Evolutionary conservation across 2,329 filamentous ascomycete species (phyloP).

Genomic region (Metarhizium robertsii): DNA sequence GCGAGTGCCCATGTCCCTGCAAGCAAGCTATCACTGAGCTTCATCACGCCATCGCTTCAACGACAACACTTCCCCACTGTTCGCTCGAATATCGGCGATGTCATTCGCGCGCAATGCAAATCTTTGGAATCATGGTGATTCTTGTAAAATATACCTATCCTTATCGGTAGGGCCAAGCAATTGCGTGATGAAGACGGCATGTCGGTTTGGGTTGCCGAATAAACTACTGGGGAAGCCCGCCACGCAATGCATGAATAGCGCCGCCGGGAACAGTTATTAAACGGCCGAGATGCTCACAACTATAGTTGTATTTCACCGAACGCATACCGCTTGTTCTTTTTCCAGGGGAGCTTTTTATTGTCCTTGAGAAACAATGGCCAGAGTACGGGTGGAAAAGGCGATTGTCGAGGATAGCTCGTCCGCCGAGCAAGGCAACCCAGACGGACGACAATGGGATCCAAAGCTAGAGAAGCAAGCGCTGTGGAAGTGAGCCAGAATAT

Average conservation of each 20-base stretch:
- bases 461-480: constrained; percentile 1
- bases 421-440: neutral
- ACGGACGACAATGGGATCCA: neutral
- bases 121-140: neutral
- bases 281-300: too few species aligned
- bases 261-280: too few species aligned
- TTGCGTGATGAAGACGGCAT: neutral
- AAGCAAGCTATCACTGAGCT: neutral
- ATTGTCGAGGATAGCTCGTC: neutral
- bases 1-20: neutral
- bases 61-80: neutral
- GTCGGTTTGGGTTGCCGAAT: too few species aligned
- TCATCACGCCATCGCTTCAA: neutral
- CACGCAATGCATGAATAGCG: too few species aligned
- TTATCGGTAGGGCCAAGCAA: neutral
- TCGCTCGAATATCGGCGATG: neutral
- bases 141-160: neutral
- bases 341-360: neutral
- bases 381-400: too few species aligned
- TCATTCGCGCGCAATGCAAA: neutral
- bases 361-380: neutral
- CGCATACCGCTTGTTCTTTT: neutral
- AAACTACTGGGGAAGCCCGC: too few species aligned
- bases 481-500: neutral
- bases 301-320: neutral